Percentiles rank a stretch among this genome's conserved stretches.
Evolutionary conservation across 2,329 filamentous ascomycete species (phyloP).

Genomic region (Trichoderma polysporum): DNA sequence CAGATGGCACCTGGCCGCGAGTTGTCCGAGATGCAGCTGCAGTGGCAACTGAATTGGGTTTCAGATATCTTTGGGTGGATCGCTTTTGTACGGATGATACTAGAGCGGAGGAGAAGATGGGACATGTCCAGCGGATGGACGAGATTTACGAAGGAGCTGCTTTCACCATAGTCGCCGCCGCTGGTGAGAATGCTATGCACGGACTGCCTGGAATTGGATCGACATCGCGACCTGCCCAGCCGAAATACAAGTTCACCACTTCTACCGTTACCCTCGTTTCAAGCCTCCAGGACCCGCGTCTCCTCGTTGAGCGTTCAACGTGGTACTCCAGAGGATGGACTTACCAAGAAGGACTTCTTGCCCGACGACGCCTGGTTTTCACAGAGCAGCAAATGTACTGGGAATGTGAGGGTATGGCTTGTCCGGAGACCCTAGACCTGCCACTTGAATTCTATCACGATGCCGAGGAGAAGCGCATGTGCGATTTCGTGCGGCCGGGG

Average conservation of each 20-base stretch:
- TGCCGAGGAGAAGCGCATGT: constrained; percentile 36
- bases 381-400: constrained; percentile 42
- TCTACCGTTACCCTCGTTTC: constrained; percentile 35
- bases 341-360: constrained; percentile 40
- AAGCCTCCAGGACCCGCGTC: constrained; percentile 33
- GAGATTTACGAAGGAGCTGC: constrained; percentile 37
- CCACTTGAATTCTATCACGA: constrained; percentile 36
- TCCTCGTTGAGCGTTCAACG: constrained; percentile 32
- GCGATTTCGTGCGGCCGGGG: constrained; percentile 37
- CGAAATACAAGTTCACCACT: constrained; percentile 35
- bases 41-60: constrained; percentile 34
- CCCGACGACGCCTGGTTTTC: constrained; percentile 39
- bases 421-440: constrained; percentile 36
- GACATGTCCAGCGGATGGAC: constrained; percentile 40
- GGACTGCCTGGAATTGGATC: constrained; percentile 38
- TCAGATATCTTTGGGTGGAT: constrained; percentile 42
- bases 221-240: constrained; percentile 30
- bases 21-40: constrained; percentile 35
- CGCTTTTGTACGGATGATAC: constrained; percentile 36
- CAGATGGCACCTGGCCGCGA: constrained; percentile 31
- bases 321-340: constrained; percentile 43
- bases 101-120: constrained; percentile 27
- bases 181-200: constrained; percentile 34
- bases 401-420: constrained; percentile 41
- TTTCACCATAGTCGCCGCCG: constrained; percentile 41